Base-by-base conservation (phyloP, 2,329 filamentous ascomycete genomes). In the Xylaria sp. region DNA sequence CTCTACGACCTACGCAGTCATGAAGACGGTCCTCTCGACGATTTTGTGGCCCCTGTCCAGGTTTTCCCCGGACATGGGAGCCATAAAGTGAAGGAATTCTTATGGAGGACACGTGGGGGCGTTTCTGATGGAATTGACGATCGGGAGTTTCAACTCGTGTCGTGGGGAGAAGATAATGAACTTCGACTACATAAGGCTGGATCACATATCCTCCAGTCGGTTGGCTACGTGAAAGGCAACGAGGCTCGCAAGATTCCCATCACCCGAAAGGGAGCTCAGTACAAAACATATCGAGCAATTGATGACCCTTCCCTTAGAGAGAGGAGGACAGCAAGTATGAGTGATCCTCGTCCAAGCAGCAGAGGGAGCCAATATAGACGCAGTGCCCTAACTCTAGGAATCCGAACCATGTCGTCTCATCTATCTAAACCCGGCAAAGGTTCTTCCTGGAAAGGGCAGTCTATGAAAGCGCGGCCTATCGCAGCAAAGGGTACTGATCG, bases 81-180 rank as follows among this genome's bases (percentile, higher is more conserved):
- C 57, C 84, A 89, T 73, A 90, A 94, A 76, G 93, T 93, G 35
- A 97, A 96, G 76, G 94, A 98, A 75, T 98, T 98, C 69, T 82
- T 98, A 12, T 98, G 94, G 94, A 88, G 94, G 78, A 88, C 89
- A 57, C 89, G 94, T 64, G 94, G 94, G 44, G 81, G 81, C 18
- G 84, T 91, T 21, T 86, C 88, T 18, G 88, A 93, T 63, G 86
- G 87, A n/a, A 81, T 91, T 54, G 94, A 98, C 75, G 85, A 94
- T 70, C 89, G 95, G 74, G 94, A 98, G 61, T 98, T 97, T 71
- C 94, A 98, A 79, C 85, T 98, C 21, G 93, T 98, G 0, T 94
- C 94, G 0, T 98, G 94, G 94, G 94, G 94, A 29, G 91, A 92
- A 58, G 95, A 98, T 78, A 92, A 92, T 72, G 88, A 94, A 75